Evolutionary conservation across 1,139 yeast species (phyloP).

Genomic region (Candida smagusa): DNA sequence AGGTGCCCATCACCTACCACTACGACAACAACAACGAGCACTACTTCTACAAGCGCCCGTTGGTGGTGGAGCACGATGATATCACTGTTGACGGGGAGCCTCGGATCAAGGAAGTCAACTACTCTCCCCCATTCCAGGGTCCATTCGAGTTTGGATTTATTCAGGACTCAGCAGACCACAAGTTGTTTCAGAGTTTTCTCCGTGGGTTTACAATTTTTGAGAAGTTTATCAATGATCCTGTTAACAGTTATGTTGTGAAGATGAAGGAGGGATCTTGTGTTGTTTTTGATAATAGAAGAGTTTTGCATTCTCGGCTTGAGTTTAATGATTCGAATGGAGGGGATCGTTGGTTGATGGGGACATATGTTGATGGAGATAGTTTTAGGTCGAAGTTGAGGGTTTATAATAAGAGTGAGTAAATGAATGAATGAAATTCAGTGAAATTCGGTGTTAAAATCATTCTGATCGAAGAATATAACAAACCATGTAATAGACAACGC

Average conservation of each 20-base stretch:
- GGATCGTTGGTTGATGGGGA: constrained; percentile 72
- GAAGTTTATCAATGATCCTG: constrained; percentile 50
- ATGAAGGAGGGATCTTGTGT: constrained; percentile 65
- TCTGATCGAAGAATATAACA: no score
- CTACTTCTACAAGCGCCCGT: constrained; percentile 64
- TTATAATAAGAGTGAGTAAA: constrained; percentile 2
- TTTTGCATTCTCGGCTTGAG: constrained; percentile 65
- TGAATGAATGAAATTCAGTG: neutral
- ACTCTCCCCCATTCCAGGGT: constrained; percentile 85
- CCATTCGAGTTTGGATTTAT: constrained; percentile 62
- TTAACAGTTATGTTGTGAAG: constrained; percentile 55
- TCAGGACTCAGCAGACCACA: constrained; percentile 26
- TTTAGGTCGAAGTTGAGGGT: constrained; percentile 61
- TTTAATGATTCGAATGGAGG: constrained; percentile 55
- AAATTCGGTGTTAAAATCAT: no score
- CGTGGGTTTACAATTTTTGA: constrained; percentile 65
- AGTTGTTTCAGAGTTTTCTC: constrained; percentile 48
- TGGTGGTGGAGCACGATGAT: constrained; percentile 56
- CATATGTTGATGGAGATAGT: constrained; percentile 73
- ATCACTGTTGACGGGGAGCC: constrained; percentile 22
- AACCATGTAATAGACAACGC: no score
- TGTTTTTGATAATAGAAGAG: constrained; percentile 69
- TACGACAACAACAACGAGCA: constrained; percentile 63
- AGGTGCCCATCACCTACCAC: constrained; percentile 68
- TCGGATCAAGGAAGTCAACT: constrained; percentile 57